These are phyloP conservation scores for Aspergillus novofumigatus DNA, from an alignment of 2,329 filamentous ascomycete species.

Conservation along the genomic window DNA sequence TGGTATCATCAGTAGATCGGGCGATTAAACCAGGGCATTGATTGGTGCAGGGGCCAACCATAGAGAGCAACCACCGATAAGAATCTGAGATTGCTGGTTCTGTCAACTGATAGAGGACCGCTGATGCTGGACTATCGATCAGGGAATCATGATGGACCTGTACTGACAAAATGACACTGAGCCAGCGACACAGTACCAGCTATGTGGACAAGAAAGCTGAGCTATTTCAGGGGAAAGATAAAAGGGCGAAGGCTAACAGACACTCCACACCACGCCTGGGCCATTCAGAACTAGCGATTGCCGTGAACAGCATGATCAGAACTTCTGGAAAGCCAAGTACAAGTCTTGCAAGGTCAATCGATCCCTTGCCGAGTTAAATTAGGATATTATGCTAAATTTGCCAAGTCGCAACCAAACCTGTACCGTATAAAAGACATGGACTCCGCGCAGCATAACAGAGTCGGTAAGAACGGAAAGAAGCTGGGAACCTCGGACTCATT, in stretches of 20 bases:
- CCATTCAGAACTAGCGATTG: background rate
- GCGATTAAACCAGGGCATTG: background rate
- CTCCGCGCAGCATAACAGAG: constrained; percentile 20
- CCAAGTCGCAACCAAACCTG: constrained; percentile 22
- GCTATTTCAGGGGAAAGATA: background rate
- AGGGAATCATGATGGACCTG: background rate
- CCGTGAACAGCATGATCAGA: background rate
- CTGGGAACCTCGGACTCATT: constrained; percentile 17
- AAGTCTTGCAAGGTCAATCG: background rate
- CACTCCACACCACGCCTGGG: background rate
- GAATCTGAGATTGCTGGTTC: background rate
- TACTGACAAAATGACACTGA: background rate
- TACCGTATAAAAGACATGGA: constrained; percentile 34
- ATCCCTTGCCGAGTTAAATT: constrained; percentile 21
- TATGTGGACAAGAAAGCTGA: background rate
- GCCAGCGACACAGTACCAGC: background rate
- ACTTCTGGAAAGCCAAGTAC: background rate
- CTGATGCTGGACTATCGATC: background rate
- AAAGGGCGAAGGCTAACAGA: background rate
- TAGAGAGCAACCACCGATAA: background rate
- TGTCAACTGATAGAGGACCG: background rate
- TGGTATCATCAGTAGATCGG: background rate
- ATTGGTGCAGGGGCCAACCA: background rate
- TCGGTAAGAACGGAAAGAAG: constrained; percentile 20
- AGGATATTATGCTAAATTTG: constrained; percentile 31